Evolutionary conservation across 306 rosid species (phyloP), one percentile per base, ranked within the genome.

Genomic region (Argentina anserina): DNA sequence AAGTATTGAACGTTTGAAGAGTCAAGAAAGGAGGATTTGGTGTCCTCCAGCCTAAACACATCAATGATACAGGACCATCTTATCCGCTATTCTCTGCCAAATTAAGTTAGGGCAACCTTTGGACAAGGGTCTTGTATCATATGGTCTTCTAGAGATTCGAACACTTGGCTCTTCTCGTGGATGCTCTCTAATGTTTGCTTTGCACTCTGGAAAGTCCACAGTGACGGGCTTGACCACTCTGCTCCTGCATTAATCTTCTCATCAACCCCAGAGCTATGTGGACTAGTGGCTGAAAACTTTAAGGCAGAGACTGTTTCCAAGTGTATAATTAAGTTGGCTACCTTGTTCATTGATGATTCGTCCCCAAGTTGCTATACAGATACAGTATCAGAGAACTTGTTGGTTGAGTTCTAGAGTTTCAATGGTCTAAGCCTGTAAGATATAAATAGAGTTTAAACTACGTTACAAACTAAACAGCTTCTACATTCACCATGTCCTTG

Each of bases 401-500:
- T 14, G 11, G 61, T 10, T 55, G 61, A 11, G 36, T 56, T 56
- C 62, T 56, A 55, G 13, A 55, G 61, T 55, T 55, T 9, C 61
- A 55, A 69, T 69, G 11, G 43, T 25, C 26, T 33, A 17, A n/a
- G n/a, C n/a, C n/a, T n/a, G n/a, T n/a, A n/a, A 46, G 52, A 46
- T 58, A 59, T 59, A 59, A 59, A 29, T 28, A 28, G 37, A 59
- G 39, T 9, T 50, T 9, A 9, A 9, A 29, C 65, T 17, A 25
- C 0, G 17, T 12, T 56, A 37, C 29, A 49, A 7, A 20, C 6
- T 49, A 49, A 37, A n/a, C 23, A 64, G n/a, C 76, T 43, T 72
- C 49, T 36, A n/a, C 15, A 20, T 7, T 29, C 69, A 72, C 17
- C 59, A 41, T 33, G 65, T 25, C 80, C 8, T 18, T 80, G 56